Conservation (phyloP, 2,329 filamentous ascomycete genomes). For the Beauveria scarabaeidicola region DNA sequence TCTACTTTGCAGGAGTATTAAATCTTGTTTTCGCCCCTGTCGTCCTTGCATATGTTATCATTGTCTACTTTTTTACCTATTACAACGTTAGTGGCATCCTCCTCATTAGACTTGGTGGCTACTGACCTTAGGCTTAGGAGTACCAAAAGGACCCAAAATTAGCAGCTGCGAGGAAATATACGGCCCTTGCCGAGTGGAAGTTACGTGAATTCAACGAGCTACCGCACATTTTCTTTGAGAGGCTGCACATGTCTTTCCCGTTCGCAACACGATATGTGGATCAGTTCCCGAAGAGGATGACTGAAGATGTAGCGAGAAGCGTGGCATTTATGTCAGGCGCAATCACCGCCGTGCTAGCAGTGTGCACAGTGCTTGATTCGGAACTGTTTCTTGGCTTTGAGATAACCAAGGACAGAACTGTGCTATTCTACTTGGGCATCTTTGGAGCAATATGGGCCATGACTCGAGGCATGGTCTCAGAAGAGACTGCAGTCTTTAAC, state of each 20-base stretch:
- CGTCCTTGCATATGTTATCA: slow-evolving; percentile 74
- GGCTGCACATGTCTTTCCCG: slow-evolving; percentile 88
- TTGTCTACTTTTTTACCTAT: slow-evolving; percentile 90
- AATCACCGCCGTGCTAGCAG: slow-evolving; percentile 73
- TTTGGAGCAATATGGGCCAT: slow-evolving; percentile 78
- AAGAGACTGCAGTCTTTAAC: slow-evolving; percentile 84
- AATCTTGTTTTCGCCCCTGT: slow-evolving; percentile 83
- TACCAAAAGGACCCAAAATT: slow-evolving; percentile 91
- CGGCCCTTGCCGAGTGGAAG: slow-evolving; percentile 92
- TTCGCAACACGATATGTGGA: slow-evolving; percentile 89
- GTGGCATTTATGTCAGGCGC: slow-evolving; percentile 83
- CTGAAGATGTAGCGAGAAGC: slow-evolving; percentile 73
- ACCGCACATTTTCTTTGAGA: slow-evolving; percentile 80
- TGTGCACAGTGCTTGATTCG: slow-evolving; percentile 79
- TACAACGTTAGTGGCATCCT: slow-evolving; percentile 62
- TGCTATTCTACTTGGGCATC: slow-evolving; percentile 81
- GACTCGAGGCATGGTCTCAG: slow-evolving; percentile 73
- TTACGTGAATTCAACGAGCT: slow-evolving; percentile 98
- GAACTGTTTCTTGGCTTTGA: slow-evolving; percentile 90
- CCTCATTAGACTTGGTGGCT: not conserved
- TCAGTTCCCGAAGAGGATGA: slow-evolving; percentile 94
- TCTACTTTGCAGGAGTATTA: slow-evolving; percentile 75
- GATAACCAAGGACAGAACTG: slow-evolving; percentile 78
- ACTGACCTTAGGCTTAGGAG: slow-evolving; percentile 46
- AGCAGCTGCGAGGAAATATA: slow-evolving; percentile 76